phyloP scores from a whole-genome alignment of 1,139 yeast species.

The Yarrowia galli region DNA sequence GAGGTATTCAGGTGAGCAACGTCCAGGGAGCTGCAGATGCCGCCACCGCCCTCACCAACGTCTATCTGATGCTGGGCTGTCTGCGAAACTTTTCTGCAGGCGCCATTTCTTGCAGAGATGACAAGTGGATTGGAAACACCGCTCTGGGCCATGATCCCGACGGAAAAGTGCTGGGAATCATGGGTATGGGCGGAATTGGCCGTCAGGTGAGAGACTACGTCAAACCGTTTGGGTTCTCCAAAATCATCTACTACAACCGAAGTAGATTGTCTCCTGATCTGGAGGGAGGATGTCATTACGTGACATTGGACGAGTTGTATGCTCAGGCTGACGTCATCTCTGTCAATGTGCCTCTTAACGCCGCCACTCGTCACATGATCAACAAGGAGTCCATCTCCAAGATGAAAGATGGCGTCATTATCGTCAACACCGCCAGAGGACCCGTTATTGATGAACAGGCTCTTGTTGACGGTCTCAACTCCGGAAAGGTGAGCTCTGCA shows the following conservation, averaged over 20 bases:
- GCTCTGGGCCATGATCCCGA: slow-evolving; percentile 61
- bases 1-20: slow-evolving; percentile 68
- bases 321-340: slow-evolving; percentile 65
- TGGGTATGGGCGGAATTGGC: slow-evolving; percentile 87
- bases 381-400: slow-evolving; percentile 60
- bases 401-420: slow-evolving; percentile 72
- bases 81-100: slow-evolving; percentile 61
- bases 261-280: slow-evolving; percentile 60
- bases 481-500: slow-evolving; percentile 66
- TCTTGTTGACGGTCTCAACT: slow-evolving; percentile 65
- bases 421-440: slow-evolving; percentile 74
- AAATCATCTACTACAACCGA: slow-evolving; percentile 71
- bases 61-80: slow-evolving; percentile 64
- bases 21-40: slow-evolving; percentile 73
- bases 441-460: slow-evolving; percentile 73
- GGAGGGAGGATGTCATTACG: slow-evolving; percentile 61
- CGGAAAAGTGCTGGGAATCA: slow-evolving; percentile 70
- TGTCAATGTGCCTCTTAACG: slow-evolving; percentile 68
- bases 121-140: slow-evolving; percentile 49
- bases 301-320: slow-evolving; percentile 63
- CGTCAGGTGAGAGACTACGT: slow-evolving; percentile 73
- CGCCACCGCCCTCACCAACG: slow-evolving; percentile 79
- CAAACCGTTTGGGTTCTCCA: slow-evolving; percentile 66
- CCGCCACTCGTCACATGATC: slow-evolving; percentile 61
- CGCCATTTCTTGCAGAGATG: slow-evolving; percentile 52